phyloP scores from a whole-genome alignment of 225 moss, liverwort and hornwort species.

The Physcomitrium patens region DNA sequence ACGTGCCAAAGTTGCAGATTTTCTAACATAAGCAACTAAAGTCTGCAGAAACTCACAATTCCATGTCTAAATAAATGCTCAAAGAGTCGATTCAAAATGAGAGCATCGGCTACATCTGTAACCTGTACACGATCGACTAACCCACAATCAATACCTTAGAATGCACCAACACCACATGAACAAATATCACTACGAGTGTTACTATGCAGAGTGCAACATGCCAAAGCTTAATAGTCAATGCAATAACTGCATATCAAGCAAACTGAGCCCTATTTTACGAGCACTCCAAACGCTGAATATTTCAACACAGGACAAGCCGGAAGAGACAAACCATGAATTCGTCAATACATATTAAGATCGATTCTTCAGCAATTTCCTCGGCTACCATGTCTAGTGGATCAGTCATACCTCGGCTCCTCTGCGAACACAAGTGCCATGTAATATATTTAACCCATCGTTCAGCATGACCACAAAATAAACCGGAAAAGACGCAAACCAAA shows the following conservation, averaged over 20 bases:
- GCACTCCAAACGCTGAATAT: not conserved
- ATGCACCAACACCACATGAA: not conserved
- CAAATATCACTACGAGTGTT: not conserved
- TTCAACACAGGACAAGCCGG: not conserved
- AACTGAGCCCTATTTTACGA: not conserved
- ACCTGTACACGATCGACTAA: slow-evolving; percentile 53
- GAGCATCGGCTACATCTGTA: slow-evolving; percentile 91
- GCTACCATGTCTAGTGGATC: slow-evolving; percentile 86
- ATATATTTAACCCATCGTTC: not conserved
- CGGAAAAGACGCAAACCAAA: not conserved
- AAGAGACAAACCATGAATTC: slow-evolving; percentile 80
- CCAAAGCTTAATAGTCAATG: not conserved
- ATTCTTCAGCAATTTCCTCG: slow-evolving; percentile 64
- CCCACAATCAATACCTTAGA: slow-evolving; percentile 16
- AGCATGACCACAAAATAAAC: not conserved
- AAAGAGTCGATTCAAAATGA: slow-evolving; percentile 89
- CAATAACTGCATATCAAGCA: slow-evolving; percentile 1
- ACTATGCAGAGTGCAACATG: not conserved
- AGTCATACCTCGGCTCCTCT: slow-evolving; percentile 75
- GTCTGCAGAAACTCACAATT: slow-evolving; percentile 52
- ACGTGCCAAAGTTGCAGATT: not conserved
- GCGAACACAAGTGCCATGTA: slow-evolving; percentile 19
- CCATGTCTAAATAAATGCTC: slow-evolving; percentile 82
- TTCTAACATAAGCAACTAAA: slow-evolving; percentile 9
- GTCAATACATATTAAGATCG: slow-evolving; percentile 76